phyloP scores from a whole-genome alignment of 75 land plant genomes.

The Picea glauca region DNA sequence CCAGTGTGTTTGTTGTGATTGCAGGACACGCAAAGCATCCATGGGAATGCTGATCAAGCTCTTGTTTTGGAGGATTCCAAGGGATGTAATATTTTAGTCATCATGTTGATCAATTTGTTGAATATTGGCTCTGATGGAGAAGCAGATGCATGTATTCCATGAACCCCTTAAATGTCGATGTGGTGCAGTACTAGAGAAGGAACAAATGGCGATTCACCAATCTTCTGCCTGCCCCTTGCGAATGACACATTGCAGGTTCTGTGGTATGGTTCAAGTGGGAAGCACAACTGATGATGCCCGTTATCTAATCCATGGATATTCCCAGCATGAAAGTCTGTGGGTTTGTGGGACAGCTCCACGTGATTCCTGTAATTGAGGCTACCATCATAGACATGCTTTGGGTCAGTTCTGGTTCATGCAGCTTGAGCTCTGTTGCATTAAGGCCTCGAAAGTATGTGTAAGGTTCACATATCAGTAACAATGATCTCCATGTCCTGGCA shows the following conservation, averaged over 20 bases:
- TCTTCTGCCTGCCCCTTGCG: slow-evolving; percentile 73
- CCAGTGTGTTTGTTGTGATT: too few relatives aligned
- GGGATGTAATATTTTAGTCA: too few relatives aligned
- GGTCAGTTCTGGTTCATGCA: too few relatives aligned
- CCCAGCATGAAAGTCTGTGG: slow-evolving; percentile 88
- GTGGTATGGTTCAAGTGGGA: slow-evolving; percentile 95
- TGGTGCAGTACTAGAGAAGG: slow-evolving; percentile 76
- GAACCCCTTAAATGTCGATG: slow-evolving; percentile 76
- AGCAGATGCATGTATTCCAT: slow-evolving; percentile 91
- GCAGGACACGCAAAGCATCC: too few relatives aligned
- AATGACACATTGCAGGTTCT: slow-evolving; percentile 69
- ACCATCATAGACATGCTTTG: too few relatives aligned
- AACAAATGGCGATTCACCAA: slow-evolving; percentile 85
- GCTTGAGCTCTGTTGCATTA: too few relatives aligned
- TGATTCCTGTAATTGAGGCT: slow-evolving; percentile 40
- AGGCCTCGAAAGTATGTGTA: too few relatives aligned
- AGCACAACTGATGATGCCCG: slow-evolving; percentile 50
- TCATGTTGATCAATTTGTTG: too few relatives aligned
- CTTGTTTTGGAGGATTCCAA: too few relatives aligned
- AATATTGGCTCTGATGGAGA: slow-evolving; percentile 30
- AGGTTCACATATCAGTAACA: too few relatives aligned
- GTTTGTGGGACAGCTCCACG: slow-evolving; percentile 88
- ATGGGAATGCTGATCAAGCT: too few relatives aligned
- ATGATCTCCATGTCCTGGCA: too few relatives aligned
- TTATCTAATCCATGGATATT: slow-evolving; percentile 64